Base-by-base conservation (phyloP, 129 eudicot genomes). In the carrot (Daucus carota) region DNA sequence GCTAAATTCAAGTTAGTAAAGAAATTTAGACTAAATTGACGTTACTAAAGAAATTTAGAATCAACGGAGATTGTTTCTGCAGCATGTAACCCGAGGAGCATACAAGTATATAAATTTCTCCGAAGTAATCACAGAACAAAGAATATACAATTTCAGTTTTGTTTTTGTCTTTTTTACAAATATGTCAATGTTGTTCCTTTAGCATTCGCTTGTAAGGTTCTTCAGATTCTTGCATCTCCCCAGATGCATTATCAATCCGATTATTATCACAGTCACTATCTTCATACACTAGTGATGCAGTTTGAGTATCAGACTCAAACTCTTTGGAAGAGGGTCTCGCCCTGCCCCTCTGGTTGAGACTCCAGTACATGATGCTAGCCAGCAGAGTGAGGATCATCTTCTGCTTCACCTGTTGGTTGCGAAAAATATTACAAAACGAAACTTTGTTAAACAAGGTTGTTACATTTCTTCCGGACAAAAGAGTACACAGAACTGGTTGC, bases 281-380 rank as follows among this genome's bases (percentile, higher is more conserved):
- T 12, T 31, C 43, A 34, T 44, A 32, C 22, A 7, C 6, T 32
- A 18, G 13, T 17, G 26, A 14, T 67, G 28, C 65, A 15, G 77
- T 32, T 28, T 57, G 50, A 34, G 34, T 42, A 24, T 72, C 75
- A 24, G 89, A 66, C 41, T 67, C 52, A 52, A 11, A 13, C 3
- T 67, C 86, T 74, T 81, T 82, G 18, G 78, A 73, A 15, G 40
- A 18, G 40, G 47, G 73, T 22, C 26, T 20, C 29, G 50, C 78
- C 33, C 75, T 87, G 46, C 73, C 73, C 62, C 78, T 86, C 47
- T 80, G 85, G 75, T 88, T 87, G 77, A 92, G 84, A 83, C 96
- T 88, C 98, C 98, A 90, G 79, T 92, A 90, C 96, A 92, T 92
- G 47, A 90, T 90, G 87, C 98, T 88, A 69, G 98, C 96, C 60